Percentiles rank a stretch among this genome's conserved stretches.
Evolutionary conservation across 1,284 basidiomycete species (phyloP).

Genomic region (Cryptococcus maquisensis): DNA sequence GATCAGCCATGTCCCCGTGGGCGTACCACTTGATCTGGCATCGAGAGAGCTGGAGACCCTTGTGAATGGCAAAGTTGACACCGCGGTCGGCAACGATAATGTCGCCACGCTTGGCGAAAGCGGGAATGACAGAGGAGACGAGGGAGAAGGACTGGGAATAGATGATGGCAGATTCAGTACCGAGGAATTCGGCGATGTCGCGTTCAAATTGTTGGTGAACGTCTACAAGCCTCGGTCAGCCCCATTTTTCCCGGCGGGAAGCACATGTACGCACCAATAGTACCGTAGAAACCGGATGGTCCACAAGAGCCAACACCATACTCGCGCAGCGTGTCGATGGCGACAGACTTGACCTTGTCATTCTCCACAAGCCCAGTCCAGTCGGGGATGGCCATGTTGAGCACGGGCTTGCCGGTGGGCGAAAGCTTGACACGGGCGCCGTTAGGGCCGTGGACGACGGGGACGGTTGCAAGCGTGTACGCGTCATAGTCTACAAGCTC

Average conservation of each 20-base stretch:
- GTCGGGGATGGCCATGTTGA: constrained; percentile 89
- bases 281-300: constrained; percentile 97
- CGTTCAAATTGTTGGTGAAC: constrained; percentile 86
- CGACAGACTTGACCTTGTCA: constrained; percentile 78
- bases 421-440: constrained; percentile 77
- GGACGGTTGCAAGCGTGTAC: constrained; percentile 67
- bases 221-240: constrained; percentile 55
- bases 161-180: constrained; percentile 81
- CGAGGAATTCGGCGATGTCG: constrained; percentile 85
- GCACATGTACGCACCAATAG: constrained; percentile 63
- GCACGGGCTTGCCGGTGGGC: constrained; percentile 69
- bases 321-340: constrained; percentile 78
- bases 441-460: constrained; percentile 73
- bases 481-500: constrained; percentile 59
- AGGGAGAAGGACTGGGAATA: constrained; percentile 95
- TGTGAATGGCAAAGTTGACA: constrained; percentile 93
- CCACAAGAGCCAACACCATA: constrained; percentile 96
- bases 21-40: constrained; percentile 93
- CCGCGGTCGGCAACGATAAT: constrained; percentile 96
- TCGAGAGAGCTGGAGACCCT: constrained; percentile 93
- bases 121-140: constrained; percentile 89
- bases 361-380: constrained; percentile 88
- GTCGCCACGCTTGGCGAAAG: constrained; percentile 96
- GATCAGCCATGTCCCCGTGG: constrained; percentile 86
- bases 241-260: neutral